A percentile compares a stretch with the other conserved stretches of the same genome.
These are phyloP conservation scores for Phytophthora hibernalis DNA, from an alignment of 352 stramenopile genomes.

Conservation along the genomic window DNA sequence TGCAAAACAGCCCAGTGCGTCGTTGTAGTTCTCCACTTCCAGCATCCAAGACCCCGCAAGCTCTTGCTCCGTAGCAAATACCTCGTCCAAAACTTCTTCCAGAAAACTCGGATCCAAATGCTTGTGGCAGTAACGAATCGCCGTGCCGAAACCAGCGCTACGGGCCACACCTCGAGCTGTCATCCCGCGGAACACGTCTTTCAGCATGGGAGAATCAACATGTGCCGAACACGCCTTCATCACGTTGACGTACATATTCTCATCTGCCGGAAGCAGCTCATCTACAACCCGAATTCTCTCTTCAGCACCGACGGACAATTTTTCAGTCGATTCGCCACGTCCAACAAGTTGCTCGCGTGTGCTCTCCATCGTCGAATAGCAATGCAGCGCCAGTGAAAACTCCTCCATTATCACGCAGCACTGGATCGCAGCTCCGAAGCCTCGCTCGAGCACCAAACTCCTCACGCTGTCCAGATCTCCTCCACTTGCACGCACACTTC, in stretches of 20 bases:
- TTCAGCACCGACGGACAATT: conserved; percentile 4
- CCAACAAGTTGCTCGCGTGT: conserved; percentile 8
- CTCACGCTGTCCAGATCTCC: conserved; percentile 17
- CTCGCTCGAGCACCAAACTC: conserved; percentile 49
- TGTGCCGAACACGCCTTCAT: conserved; percentile 59
- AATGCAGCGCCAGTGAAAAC: conserved; percentile 58
- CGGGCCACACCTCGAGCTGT: conserved; percentile 51
- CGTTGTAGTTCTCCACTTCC: conserved; percentile 78
- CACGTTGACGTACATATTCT: conserved; percentile 85
- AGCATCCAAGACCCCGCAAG: conserved; percentile 60
- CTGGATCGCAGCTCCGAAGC: conserved; percentile 78
- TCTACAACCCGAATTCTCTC: conserved; percentile 23
- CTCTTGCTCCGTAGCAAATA: conserved; percentile 54
- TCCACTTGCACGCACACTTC: conserved; percentile 8
- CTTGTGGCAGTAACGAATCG: conserved; percentile 69
- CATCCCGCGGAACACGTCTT: conserved; percentile 67
- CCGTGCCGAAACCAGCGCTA: conserved; percentile 69
- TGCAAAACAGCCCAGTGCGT: conserved; percentile 75
- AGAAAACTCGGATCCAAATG: conserved; percentile 59
- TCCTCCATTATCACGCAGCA: conserved; percentile 54
- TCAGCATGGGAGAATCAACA: conserved; percentile 51
- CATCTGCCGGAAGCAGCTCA: conserved; percentile 51
- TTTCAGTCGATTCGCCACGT: conserved; percentile 29
- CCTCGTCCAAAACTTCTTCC: conserved; percentile 66
- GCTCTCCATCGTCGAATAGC: conserved; percentile 33